Evolutionary conservation across 441 rosid genomes (phyloP).

Genomic region (Metrosideros polymorpha): DNA sequence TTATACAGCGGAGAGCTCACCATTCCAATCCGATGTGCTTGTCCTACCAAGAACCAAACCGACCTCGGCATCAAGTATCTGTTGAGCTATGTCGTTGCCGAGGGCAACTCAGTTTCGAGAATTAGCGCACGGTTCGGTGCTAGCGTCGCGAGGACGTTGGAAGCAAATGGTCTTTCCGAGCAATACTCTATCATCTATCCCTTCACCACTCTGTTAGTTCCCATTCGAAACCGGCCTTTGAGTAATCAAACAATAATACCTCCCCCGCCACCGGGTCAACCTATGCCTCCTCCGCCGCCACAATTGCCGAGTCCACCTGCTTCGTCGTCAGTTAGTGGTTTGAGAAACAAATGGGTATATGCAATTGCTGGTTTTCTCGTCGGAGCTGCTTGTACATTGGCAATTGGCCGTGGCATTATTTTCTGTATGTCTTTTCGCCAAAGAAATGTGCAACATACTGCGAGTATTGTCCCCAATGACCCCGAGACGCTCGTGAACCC

Average conservation of each 20-base stretch:
- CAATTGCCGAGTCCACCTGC: slow-evolving; percentile 1
- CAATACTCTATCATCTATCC: slow-evolving; percentile 20
- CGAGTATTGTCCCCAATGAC: slow-evolving; percentile 3
- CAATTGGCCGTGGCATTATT: slow-evolving; percentile 12
- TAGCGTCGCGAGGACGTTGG: slow-evolving; percentile 20
- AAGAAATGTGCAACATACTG: slow-evolving; percentile 2
- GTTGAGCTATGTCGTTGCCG: slow-evolving; percentile 1
- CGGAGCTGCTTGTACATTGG: slow-evolving; percentile 29
- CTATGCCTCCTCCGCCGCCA: slow-evolving; percentile 9
- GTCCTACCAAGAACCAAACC: slow-evolving; percentile 14
- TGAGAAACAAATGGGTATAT: slow-evolving; percentile 41
- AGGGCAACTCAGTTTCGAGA: slow-evolving; percentile 14
- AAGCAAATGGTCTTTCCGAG: slow-evolving; percentile 39
- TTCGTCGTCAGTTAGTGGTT: slow-evolving; percentile 5
- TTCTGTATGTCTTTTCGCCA: slow-evolving; percentile 17
- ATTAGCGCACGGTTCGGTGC: slow-evolving; percentile 36
- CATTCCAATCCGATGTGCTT: slow-evolving; percentile 24
- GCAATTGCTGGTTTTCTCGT: slow-evolving; percentile 32
- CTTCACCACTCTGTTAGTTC: slow-evolving; percentile 55
- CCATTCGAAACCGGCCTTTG: slow-evolving; percentile 38
- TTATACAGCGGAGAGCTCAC: neutral
- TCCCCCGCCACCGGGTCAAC: neutral
- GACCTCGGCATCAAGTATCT: slow-evolving; percentile 1
- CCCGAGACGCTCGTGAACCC: slow-evolving; percentile 25
- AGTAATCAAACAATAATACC: slow-evolving; percentile 21